Conservation (phyloP, 73 alveolate species). For the Paramecium bursaria region DNA sequence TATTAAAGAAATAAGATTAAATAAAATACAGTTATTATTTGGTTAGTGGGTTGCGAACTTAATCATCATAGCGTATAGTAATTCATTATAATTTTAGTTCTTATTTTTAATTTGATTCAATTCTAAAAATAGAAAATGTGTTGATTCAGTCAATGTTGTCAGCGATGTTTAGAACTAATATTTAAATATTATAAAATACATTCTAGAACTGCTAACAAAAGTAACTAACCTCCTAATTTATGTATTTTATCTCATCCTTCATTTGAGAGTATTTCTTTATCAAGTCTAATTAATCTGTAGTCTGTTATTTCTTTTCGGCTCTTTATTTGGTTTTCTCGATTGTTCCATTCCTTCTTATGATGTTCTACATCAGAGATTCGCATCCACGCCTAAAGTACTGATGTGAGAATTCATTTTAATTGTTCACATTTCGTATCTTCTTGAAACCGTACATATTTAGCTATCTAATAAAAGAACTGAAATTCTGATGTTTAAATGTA, state of each 20-base stretch:
- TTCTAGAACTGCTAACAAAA: constrained; percentile 1
- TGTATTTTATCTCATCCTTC: constrained; percentile 21
- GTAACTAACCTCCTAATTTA: background rate
- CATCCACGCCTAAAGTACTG: too few species aligned
- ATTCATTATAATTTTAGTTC: constrained; percentile 12
- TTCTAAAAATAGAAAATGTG: background rate
- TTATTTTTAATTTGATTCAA: background rate
- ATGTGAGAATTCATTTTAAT: too few species aligned
- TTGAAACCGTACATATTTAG: too few species aligned
- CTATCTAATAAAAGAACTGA: too few species aligned
- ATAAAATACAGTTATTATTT: background rate
- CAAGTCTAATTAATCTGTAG: too few species aligned
- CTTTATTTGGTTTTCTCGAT: background rate
- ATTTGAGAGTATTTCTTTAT: constrained; percentile 3
- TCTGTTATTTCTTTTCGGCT: background rate
- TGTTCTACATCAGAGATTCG: background rate
- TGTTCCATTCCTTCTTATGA: constrained; percentile 11
- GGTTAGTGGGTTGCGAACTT: background rate
- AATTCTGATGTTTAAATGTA: too few species aligned
- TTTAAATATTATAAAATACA: background rate
- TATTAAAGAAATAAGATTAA: background rate
- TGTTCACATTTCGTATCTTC: too few species aligned
- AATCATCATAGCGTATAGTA: constrained; percentile 9
- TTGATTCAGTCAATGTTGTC: constrained; percentile 10
- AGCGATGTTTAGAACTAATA: background rate